Evolutionary conservation across 1,284 basidiomycete species (phyloP), one percentile per base, ranked within the genome.

Genomic region (Sporisorium exsertum): DNA sequence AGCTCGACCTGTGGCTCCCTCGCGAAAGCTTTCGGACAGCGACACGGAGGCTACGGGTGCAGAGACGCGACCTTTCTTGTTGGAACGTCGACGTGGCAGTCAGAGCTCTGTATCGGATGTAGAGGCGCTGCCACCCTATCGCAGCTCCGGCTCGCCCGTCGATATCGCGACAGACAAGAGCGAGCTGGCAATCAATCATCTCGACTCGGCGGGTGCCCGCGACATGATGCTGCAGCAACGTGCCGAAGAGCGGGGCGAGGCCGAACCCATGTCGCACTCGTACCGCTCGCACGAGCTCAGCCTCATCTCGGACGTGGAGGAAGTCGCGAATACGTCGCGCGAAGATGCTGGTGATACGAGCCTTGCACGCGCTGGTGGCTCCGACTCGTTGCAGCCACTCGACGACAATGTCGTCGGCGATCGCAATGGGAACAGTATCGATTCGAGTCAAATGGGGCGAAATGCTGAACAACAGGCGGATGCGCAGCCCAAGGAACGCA

Each of bases 181-280:
- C 58, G 64, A 77, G 53, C 46, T 73, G 6, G 67, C 57, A 7
- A 71, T 62, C 67, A 77, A 69, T 45, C 42, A 33, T 7, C 32
- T 56, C n/a, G 79, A 81, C 53, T 70, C 68, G 52, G 80, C 78
- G 1, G 80, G 80, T 9, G 80, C 80, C 2, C 53, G 68, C 12
- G 80, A 81, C 47, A 77, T 81, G 75, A 72, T 80, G 63, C 50
- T 71, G 15, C 76, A 81, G 50, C 80, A 81, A 35, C 64, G 67
- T 16, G 65, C 63, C 1, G 76, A 80, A 33, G 78, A 74, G 55
- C 60, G 66, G 22, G 74, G 66, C 46, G 71, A 75, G 51, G n/a
- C 56, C 12, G 64, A 76, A 43, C 61, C 55, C 15, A 70, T 71
- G 52, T 61, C 73, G 26, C 68, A 64, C 24, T 76, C 73, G 27